Percentiles rank a stretch among this genome's conserved stretches.
Conservation (phyloP, 148 eudicot genomes). For the Mesembryanthemum crystallinum region DNA sequence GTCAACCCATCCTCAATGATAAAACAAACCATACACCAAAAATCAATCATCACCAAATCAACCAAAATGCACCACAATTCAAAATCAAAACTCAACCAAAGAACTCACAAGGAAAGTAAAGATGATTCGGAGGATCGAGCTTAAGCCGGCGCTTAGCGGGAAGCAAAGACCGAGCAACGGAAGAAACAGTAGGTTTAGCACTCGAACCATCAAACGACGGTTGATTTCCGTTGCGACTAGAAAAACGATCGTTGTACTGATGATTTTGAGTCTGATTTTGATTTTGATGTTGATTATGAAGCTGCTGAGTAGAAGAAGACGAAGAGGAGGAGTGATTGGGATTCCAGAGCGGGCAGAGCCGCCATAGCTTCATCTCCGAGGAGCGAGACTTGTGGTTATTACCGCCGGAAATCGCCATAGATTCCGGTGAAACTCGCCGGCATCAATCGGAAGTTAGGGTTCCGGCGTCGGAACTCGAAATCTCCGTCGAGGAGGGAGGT, state of each 20-base stretch:
- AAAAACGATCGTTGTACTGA: neutral
- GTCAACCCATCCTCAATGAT: neutral
- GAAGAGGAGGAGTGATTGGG: constrained; percentile 49
- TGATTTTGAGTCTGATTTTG: constrained; percentile 11
- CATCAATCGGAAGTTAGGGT: neutral
- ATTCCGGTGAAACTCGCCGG: neutral
- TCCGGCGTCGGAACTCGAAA: neutral
- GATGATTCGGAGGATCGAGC: constrained; percentile 76
- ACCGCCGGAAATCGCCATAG: constrained; percentile 47
- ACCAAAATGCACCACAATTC: neutral
- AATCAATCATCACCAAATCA: neutral
- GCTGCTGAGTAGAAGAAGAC: constrained; percentile 54
- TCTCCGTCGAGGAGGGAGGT: neutral
- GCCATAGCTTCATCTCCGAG: constrained; percentile 39
- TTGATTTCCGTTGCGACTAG: constrained; percentile 16
- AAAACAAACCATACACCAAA: neutral
- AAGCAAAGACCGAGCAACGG: constrained; percentile 63
- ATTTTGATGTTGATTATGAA: constrained; percentile 22
- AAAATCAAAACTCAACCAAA: neutral
- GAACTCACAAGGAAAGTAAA: constrained; percentile 70
- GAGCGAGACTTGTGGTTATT: constrained; percentile 22
- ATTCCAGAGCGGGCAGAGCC: constrained; percentile 60
- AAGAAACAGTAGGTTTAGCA: constrained; percentile 40
- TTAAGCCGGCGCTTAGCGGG: constrained; percentile 62
- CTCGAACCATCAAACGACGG: constrained; percentile 25